Conservation (phyloP, 345 rosid genomes). For the Citrus australasica region DNA sequence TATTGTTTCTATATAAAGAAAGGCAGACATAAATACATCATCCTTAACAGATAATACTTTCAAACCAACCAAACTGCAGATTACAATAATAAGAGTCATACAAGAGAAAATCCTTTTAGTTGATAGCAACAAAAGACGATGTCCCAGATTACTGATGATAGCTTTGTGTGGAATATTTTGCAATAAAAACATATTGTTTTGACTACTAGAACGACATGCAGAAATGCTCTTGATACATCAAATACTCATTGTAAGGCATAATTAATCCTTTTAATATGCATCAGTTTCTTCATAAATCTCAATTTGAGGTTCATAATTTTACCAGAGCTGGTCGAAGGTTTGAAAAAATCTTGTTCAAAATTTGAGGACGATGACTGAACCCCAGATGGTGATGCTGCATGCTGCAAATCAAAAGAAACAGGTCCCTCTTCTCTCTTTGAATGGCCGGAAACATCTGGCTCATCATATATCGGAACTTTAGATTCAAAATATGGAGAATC, state of each 20-base stretch:
- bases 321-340: conserved; percentile 64
- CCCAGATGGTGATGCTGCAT: conserved; percentile 27
- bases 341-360: conserved; percentile 26
- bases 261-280: neutral
- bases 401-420: conserved; percentile 27
- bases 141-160: neutral
- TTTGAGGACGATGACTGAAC: conserved; percentile 40
- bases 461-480: conserved; percentile 30
- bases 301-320: conserved; percentile 13
- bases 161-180: neutral
- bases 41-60: neutral
- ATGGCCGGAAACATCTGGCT: conserved; percentile 31
- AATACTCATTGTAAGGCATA: neutral
- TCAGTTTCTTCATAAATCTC: neutral
- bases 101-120: neutral
- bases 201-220: neutral
- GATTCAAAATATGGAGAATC: conserved; percentile 61
- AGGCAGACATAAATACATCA: neutral
- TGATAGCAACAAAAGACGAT: neutral
- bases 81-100: neutral
- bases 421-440: conserved; percentile 21
- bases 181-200: neutral
- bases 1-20: neutral
- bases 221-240: neutral
- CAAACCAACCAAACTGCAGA: neutral